These are phyloP conservation scores for Suaeda aralocaspica DNA, from an alignment of 148 eudicot genomes.

Conservation along the genomic window DNA sequence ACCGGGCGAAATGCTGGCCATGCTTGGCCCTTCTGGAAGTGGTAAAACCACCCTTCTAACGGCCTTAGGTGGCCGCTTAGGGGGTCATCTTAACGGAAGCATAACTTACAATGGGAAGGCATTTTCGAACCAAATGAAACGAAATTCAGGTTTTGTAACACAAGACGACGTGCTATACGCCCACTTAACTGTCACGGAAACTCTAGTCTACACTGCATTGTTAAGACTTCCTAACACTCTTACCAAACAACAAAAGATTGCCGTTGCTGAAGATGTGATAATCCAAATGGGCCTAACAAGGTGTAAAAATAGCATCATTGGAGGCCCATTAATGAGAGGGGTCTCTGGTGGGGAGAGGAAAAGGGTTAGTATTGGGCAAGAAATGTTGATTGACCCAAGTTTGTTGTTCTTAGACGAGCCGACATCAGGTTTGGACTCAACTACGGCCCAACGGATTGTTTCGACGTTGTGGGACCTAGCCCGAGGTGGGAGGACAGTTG, in stretches of 20 bases:
- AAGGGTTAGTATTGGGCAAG: conserved; percentile 79
- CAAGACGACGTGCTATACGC: conserved; percentile 79
- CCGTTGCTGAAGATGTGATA: conserved; percentile 45
- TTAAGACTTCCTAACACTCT: conserved; percentile 56
- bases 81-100: conserved; percentile 44
- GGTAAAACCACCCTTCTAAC: conserved; percentile 88
- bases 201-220: conserved; percentile 65
- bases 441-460: conserved; percentile 76
- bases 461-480: conserved; percentile 52
- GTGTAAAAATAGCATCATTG: conserved; percentile 62
- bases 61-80: conserved; percentile 66
- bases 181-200: conserved; percentile 68
- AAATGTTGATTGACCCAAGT: conserved; percentile 78
- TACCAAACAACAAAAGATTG: conserved; percentile 38
- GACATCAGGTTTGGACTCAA: conserved; percentile 79
- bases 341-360: conserved; percentile 76
- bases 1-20: conserved; percentile 83
- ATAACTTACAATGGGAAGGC: conserved; percentile 60
- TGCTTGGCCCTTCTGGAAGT: conserved; percentile 91
- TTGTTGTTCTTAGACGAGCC: conserved; percentile 75
- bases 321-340: conserved; percentile 51
- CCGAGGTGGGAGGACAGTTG: conserved; percentile 55
- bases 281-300: conserved; percentile 46
- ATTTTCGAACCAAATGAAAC: conserved; percentile 51
- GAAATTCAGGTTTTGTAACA: conserved; percentile 71